A percentile compares a stretch with the other conserved stretches of the same genome.
Evolutionary conservation across 1,284 basidiomycete genomes (phyloP).

Genomic region (Exsudoporus floridanus): DNA sequence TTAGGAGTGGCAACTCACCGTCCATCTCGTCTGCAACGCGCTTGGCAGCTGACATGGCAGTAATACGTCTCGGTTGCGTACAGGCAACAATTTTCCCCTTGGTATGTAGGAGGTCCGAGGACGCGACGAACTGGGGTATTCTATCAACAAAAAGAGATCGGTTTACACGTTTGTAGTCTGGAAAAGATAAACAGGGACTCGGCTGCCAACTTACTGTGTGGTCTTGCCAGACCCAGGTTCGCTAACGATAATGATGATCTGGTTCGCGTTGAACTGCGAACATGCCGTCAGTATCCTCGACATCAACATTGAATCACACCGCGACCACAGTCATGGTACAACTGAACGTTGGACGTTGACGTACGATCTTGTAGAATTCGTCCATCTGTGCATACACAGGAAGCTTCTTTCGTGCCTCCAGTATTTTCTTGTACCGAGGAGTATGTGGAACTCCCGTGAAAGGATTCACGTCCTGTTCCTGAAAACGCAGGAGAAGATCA

Average conservation of each 20-base stretch:
- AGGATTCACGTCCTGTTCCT: slow-evolving; percentile 86
- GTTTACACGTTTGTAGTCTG: slow-evolving; percentile 23
- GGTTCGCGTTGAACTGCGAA: slow-evolving; percentile 77
- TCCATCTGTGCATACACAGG: slow-evolving; percentile 95
- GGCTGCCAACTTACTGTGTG: slow-evolving; percentile 70
- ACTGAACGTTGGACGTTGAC: slow-evolving; percentile 33
- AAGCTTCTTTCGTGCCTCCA: slow-evolving; percentile 82
- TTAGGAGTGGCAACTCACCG: slow-evolving; percentile 48
- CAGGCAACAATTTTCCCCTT: slow-evolving; percentile 93
- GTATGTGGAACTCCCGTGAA: slow-evolving; percentile 84
- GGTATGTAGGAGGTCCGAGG: slow-evolving; percentile 87
- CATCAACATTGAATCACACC: slow-evolving; percentile 33
- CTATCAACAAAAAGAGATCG: slow-evolving; percentile 38
- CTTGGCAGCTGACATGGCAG: slow-evolving; percentile 97
- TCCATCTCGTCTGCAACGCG: slow-evolving; percentile 99
- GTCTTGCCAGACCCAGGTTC: slow-evolving; percentile 99
- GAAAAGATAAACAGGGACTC: slow-evolving; percentile 23
- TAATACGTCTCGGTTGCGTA: slow-evolving; percentile 95
- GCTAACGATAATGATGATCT: slow-evolving; percentile 95
- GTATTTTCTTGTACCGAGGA: slow-evolving; percentile 82
- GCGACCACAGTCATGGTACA: slow-evolving; percentile 33
- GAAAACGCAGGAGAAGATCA: slow-evolving; percentile 5
- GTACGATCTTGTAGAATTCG: slow-evolving; percentile 82
- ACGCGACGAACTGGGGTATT: slow-evolving; percentile 96
- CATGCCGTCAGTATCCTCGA: slow-evolving; percentile 11